Base-by-base conservation (phyloP, 371 early-diverging fungal species). In the Nematocida sp. region DNA sequence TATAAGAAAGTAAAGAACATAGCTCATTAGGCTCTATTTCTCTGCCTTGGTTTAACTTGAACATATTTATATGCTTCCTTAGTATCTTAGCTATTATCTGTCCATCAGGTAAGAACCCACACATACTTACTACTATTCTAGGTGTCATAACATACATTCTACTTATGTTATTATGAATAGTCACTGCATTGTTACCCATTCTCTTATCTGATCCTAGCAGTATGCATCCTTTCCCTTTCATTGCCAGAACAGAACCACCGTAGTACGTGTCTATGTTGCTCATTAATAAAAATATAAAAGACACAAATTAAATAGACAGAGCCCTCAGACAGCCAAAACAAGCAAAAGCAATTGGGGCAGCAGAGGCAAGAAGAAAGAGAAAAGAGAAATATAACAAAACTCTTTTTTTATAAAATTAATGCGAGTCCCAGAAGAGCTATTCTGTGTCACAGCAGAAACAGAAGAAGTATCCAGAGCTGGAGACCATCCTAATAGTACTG, bases 141-240 rank as follows among this genome's bases (percentile, higher is more conserved):
- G 91, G 89, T 35, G 89, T 90, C 48, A 90, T 87, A 54, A 85
- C 85, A 81, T 91, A 94, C 54, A 95, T 87, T 86, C 95, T 94
- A 82, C 89, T 87, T 80, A 95, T 94, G 65, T 93, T 88, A 51
- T 88, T 91, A 54, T 88, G 87, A 19, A 95, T 87, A 21, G 96
- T 95, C 86, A 94, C 86, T 76, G 89, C 87, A 78, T 93, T 92
- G 61, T 89, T 87, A 46, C 97, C 94, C 53, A 88, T 85, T 60
- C 87, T 77, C 19, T 83, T 79, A 85, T 99, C 99, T 34, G 90
- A 87, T 2, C 94, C 95, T 77, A 99, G 93, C 49, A 94, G 94
- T 4, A 97, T 94, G 81, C 93, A 93, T 82, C 89, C 86, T 83
- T 96, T 94, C 80, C 99, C 97, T 47, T 87, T 87, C 95, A 99